Evolutionary conservation across 306 rosid species (phyloP).

Genomic region (Morella rubra): DNA sequence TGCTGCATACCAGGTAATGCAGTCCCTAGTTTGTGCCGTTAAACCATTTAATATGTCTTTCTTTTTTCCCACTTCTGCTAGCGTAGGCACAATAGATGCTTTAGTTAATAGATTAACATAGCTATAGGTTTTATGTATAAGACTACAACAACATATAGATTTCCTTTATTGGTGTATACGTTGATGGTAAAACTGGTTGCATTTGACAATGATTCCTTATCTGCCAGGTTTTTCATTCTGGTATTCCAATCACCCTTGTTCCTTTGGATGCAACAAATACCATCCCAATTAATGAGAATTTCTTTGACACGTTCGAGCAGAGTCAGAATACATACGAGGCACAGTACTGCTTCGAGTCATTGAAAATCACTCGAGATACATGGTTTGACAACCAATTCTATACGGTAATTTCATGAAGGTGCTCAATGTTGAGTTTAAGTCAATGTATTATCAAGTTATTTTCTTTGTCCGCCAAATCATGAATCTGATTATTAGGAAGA

Average conservation of each 20-base stretch:
- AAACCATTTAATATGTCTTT: no score
- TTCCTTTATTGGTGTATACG: neutral
- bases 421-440: neutral
- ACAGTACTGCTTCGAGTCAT: conserved; percentile 71
- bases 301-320: conserved; percentile 65
- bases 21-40: neutral
- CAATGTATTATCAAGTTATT: neutral
- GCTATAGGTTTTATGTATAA: neutral
- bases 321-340: conserved; percentile 70
- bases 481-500: neutral
- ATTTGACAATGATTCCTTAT: conserved; percentile 14
- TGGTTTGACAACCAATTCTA: conserved; percentile 69
- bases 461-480: neutral
- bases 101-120: neutral
- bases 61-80: no score
- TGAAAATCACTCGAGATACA: conserved; percentile 79
- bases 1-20: conserved; percentile 83
- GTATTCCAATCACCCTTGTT: conserved; percentile 86
- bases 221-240: conserved; percentile 83
- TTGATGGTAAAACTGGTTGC: neutral
- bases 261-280: conserved; percentile 94
- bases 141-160: neutral
- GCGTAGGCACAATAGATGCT: no score
- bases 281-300: conserved; percentile 61
- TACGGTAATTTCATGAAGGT: conserved; percentile 42